phyloP scores from a whole-genome alignment of 768 basidiomycete species.

The Trametes gibbosa region DNA sequence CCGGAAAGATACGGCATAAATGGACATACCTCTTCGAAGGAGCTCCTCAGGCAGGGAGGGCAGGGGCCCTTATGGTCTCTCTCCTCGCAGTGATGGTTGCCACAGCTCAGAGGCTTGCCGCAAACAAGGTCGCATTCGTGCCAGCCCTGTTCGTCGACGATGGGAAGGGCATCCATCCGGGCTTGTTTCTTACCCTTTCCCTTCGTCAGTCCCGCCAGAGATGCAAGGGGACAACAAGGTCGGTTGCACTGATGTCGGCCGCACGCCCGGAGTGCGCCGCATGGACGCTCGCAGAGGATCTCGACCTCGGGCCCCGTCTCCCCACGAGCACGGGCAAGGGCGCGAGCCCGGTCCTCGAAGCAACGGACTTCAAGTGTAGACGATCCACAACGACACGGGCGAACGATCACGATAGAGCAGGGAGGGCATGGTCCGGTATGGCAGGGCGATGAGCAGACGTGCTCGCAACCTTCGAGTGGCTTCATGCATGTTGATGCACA shows the following conservation, averaged over 20 bases:
- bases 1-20: neutral
- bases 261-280: conserved; percentile 75
- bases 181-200: conserved; percentile 60
- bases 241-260: conserved; percentile 85
- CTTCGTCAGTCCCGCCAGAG: conserved; percentile 49
- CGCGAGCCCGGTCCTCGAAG: conserved; percentile 38
- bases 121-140: conserved; percentile 87
- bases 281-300: conserved; percentile 78
- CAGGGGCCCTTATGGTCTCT: conserved; percentile 84
- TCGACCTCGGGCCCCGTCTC: conserved; percentile 38
- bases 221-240: conserved; percentile 86
- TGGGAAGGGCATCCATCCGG: conserved; percentile 29
- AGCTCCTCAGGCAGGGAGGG: conserved; percentile 79
- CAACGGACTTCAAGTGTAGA: conserved; percentile 60
- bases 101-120: conserved; percentile 68
- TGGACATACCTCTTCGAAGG: conserved; percentile 80
- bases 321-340: conserved; percentile 24
- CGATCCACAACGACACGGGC: conserved; percentile 86
- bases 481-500: conserved; percentile 71
- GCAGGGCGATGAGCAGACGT: conserved; percentile 67
- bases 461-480: conserved; percentile 62
- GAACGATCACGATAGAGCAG: conserved; percentile 63
- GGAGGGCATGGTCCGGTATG: conserved; percentile 81
- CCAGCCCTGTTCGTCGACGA: conserved; percentile 62
- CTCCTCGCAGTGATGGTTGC: conserved; percentile 75